Base-by-base conservation (phyloP, 208 protist species). In the Trypanosoma mega region DNA sequence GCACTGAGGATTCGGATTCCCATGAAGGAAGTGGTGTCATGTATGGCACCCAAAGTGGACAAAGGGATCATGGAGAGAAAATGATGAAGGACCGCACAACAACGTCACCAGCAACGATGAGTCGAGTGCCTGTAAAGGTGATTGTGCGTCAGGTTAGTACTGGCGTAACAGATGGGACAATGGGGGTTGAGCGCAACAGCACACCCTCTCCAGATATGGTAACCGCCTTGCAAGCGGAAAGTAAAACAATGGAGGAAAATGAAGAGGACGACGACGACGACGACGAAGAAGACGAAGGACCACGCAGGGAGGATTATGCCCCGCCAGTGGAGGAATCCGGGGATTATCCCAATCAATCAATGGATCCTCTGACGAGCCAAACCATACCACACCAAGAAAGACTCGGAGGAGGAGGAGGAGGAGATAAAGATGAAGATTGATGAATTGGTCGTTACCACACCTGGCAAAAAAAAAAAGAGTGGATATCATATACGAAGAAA, bases 341-440 rank as follows among this genome's bases (percentile, higher is more conserved):
- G n/a, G n/a, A n/a, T n/a, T n/a, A n/a, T n/a, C n/a, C n/a, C n/a
- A n/a, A n/a, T n/a, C n/a, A n/a, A n/a, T n/a, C n/a, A n/a, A n/a
- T n/a, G n/a, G n/a, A n/a, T n/a, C n/a, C n/a, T n/a, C n/a, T n/a
- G n/a, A n/a, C n/a, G n/a, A n/a, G n/a, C n/a, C n/a, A n/a, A n/a
- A n/a, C n/a, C n/a, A n/a, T n/a, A n/a, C n/a, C n/a, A n/a, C n/a
- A n/a, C n/a, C n/a, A n/a, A n/a, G n/a, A n/a, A n/a, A n/a, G n/a
- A n/a, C n/a, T n/a, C n/a, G n/a, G n/a, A n/a, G 3, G 23, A 48
- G 36, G 12, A 46, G 18, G 20, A 18, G 33, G 44, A 59, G 8
- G 33, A 55, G 12, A 6, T 43, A 44, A 18, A 48, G 24, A n/a
- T n/a, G n/a, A n/a, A n/a, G 29, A 46, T 47, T 44, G n/a, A 45